These are phyloP conservation scores for Didymellaceae sp. DNA, from an alignment of 2,329 filamentous ascomycete species.

Conservation along the genomic window DNA sequence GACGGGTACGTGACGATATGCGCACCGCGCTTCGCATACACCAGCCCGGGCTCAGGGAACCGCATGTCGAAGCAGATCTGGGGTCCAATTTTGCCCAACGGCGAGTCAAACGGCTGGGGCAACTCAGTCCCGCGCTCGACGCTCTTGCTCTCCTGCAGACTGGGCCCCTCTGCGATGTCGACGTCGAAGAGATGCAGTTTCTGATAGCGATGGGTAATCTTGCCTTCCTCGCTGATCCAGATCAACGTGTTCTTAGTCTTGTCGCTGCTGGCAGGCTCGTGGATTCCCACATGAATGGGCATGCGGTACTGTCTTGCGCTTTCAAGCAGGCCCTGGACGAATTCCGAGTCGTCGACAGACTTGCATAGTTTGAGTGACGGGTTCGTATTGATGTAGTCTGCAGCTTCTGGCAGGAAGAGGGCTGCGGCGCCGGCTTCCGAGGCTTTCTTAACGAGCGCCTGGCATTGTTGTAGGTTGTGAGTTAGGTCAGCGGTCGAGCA, in stretches of 20 bases:
- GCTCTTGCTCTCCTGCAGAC: conserved; percentile 68
- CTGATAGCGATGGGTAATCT: conserved; percentile 73
- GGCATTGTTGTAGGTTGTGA: conserved; percentile 81
- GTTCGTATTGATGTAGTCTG: conserved; percentile 80
- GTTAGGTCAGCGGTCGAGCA: conserved; percentile 81
- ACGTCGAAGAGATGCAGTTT: conserved; percentile 92
- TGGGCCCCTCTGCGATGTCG: conserved; percentile 62
- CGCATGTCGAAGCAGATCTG: conserved; percentile 92
- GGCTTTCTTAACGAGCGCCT: conserved; percentile 73
- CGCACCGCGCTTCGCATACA: conserved; percentile 69
- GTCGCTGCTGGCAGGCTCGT: conserved; percentile 58
- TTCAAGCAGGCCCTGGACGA: conserved; percentile 75
- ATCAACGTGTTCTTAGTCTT: conserved; percentile 69
- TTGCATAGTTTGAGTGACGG: conserved; percentile 72
- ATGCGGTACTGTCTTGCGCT: conserved; percentile 69
- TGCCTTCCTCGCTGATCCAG: conserved; percentile 69
- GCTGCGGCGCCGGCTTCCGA: conserved; percentile 78
- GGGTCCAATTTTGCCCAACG: conserved; percentile 76
- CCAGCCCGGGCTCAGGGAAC: conserved; percentile 77
- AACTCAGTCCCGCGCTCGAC: conserved; percentile 66
- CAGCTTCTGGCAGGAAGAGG: conserved; percentile 90
- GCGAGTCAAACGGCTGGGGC: conserved; percentile 72
- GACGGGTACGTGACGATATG: conserved; percentile 86
- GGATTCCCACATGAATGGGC: conserved; percentile 85
- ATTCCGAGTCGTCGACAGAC: conserved; percentile 69